Percentiles rank a stretch among this genome's conserved stretches.
phyloP scores from a whole-genome alignment of 768 basidiomycete genomes.

The Lanmaoa rubissima region DNA sequence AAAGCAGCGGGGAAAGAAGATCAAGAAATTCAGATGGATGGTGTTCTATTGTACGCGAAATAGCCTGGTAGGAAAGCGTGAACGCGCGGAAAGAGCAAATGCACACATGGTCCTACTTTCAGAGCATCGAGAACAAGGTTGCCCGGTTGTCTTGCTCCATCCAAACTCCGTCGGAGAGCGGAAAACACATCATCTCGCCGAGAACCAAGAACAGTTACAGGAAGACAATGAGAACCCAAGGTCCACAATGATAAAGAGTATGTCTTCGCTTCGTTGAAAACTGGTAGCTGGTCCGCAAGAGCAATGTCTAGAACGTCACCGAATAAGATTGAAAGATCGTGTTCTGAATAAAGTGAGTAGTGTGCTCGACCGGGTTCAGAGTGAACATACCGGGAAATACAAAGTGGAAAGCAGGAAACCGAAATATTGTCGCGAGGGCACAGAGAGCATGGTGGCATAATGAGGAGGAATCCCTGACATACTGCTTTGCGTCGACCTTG shows the following conservation, averaged over 20 bases:
- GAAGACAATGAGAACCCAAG: constrained; percentile 49
- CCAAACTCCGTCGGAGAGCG: constrained; percentile 38
- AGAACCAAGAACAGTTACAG: constrained; percentile 37
- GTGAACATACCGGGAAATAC: constrained; percentile 49
- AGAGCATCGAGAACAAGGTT: constrained; percentile 25
- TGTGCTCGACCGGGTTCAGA: background rate
- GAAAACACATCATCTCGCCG: constrained; percentile 32
- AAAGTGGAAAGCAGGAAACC: constrained; percentile 42
- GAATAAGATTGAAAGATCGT: constrained; percentile 44
- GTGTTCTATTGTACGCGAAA: constrained; percentile 23
- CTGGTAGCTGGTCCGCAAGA: constrained; percentile 33
- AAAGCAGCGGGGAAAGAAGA: constrained; percentile 21
- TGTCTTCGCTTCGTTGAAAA: constrained; percentile 43
- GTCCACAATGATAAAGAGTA: constrained; percentile 49
- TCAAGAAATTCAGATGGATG: constrained; percentile 18
- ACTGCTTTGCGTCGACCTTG: constrained; percentile 39
- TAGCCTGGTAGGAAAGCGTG: constrained; percentile 18
- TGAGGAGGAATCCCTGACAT: constrained; percentile 39
- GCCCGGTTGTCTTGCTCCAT: constrained; percentile 21
- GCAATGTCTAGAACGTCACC: constrained; percentile 45
- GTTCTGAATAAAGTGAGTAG: constrained; percentile 31
- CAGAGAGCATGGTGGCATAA: constrained; percentile 57
- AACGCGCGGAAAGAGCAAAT: background rate
- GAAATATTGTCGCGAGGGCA: constrained; percentile 49
- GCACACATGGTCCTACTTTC: constrained; percentile 21